Evolutionary conservation across 805 yeast species (phyloP).

Genomic region (Lachancea thermotolerans): DNA sequence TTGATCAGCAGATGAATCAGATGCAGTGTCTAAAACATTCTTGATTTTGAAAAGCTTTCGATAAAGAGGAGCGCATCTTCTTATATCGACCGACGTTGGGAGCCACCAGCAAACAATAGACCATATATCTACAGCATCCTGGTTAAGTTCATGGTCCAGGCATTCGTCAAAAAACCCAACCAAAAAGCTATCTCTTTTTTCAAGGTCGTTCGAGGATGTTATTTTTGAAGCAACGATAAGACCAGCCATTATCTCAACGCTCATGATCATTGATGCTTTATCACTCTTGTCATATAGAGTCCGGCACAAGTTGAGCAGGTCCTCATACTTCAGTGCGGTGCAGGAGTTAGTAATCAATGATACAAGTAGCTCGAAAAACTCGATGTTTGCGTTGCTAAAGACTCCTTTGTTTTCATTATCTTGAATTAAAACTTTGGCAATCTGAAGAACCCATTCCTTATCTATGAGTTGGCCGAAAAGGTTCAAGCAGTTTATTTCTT

Average conservation of each 20-base stretch:
- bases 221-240: constrained; percentile 44
- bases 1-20: constrained; percentile 59
- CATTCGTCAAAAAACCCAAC: constrained; percentile 38
- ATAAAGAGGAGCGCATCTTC: constrained; percentile 55
- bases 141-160: constrained; percentile 56
- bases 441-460: constrained; percentile 50
- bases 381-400: constrained; percentile 60
- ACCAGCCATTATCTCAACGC: constrained; percentile 65
- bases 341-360: constrained; percentile 41
- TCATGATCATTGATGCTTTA: constrained; percentile 66
- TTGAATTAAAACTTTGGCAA: constrained; percentile 47
- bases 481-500: constrained; percentile 39
- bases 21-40: constrained; percentile 36
- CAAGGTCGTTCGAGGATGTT: constrained; percentile 32
- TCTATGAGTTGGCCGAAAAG: constrained; percentile 41
- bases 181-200: constrained; percentile 41
- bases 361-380: constrained; percentile 45
- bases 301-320: constrained; percentile 45
- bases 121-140: constrained; percentile 74
- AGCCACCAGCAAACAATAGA: constrained; percentile 67
- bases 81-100: constrained; percentile 55
- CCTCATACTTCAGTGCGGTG: constrained; percentile 38
- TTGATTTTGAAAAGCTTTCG: constrained; percentile 41
- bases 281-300: constrained; percentile 56
- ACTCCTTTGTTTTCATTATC: constrained; percentile 64